Evolutionary conservation across 192 early-diverging fungal species (phyloP).

Genomic region (Funneliformis geosporum): DNA sequence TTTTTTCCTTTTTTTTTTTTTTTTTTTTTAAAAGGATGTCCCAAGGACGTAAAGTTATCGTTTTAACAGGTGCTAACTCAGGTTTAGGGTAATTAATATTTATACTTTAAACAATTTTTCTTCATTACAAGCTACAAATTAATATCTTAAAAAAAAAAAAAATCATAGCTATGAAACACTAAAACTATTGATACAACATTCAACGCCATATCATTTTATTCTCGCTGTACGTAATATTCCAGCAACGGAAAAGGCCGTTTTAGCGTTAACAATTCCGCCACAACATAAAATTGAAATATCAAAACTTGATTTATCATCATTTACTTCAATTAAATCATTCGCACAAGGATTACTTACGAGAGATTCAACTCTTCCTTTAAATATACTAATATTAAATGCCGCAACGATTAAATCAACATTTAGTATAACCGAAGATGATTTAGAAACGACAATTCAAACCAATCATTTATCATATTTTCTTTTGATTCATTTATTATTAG

Average conservation of each 20-base stretch:
- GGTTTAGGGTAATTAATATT: slow-evolving; percentile 15
- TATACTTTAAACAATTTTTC: neutral
- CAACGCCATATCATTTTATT: slow-evolving; percentile 26
- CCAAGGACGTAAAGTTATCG: slow-evolving; percentile 11
- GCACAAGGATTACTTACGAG: slow-evolving; percentile 13
- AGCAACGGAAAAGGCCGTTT: neutral
- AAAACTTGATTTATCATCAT: slow-evolving; percentile 39
- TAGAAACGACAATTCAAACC: slow-evolving; percentile 41
- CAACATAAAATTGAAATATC: slow-evolving; percentile 20
- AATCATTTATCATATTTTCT: slow-evolving; percentile 46
- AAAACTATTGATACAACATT: slow-evolving; percentile 6
- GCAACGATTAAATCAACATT: slow-evolving; percentile 30
- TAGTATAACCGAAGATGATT: slow-evolving; percentile 38
- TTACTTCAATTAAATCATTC: slow-evolving; percentile 39
- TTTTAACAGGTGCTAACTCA: slow-evolving; percentile 20
- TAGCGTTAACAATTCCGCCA: neutral
- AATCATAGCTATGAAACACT: neutral
- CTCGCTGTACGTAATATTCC: slow-evolving; percentile 13
- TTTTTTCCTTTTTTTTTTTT: too few species aligned
- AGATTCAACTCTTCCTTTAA: neutral
- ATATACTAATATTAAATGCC: slow-evolving; percentile 28
- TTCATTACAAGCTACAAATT: neutral
- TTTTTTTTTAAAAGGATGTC: neutral
- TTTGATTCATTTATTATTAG: slow-evolving; percentile 32
- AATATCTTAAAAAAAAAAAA: neutral